phyloP scores from a whole-genome alignment of 2,329 filamentous ascomycete genomes.

The Hypoxylon sp. region DNA sequence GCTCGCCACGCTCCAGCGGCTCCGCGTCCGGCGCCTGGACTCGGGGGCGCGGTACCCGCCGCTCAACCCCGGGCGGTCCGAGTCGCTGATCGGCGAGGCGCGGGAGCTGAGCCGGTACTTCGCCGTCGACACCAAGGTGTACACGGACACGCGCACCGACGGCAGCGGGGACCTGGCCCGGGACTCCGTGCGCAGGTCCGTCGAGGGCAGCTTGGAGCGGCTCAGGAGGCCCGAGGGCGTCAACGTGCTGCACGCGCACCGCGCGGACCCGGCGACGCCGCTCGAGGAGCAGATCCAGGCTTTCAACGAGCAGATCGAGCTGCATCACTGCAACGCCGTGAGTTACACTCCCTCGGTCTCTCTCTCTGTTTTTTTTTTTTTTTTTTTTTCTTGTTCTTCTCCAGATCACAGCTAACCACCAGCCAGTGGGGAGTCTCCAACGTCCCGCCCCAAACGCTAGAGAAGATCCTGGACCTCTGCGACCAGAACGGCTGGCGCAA shows the following conservation, averaged over 20 bases:
- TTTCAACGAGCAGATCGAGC: conserved; percentile 51
- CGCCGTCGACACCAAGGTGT: conserved; percentile 54
- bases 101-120: conserved; percentile 45
- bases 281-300: conserved; percentile 54
- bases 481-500: conserved; percentile 53
- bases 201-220: conserved; percentile 49
- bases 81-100: conserved; percentile 51
- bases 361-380: too few relatives aligned
- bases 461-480: conserved; percentile 51
- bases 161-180: conserved; percentile 49
- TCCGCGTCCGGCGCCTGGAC: conserved; percentile 42
- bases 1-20: conserved; percentile 36
- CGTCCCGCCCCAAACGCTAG: conserved; percentile 48
- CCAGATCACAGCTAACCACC: too few relatives aligned
- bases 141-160: conserved; percentile 47
- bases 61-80: conserved; percentile 49
- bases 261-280: conserved; percentile 51
- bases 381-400: too few relatives aligned
- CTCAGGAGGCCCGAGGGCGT: conserved; percentile 39
- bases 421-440: conserved; percentile 57
- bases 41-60: conserved; percentile 53
- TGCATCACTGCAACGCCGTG: conserved; percentile 50
- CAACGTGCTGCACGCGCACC: conserved; percentile 55
- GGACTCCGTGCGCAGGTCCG: conserved; percentile 47
- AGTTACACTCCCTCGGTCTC: too few relatives aligned